A percentile compares a stretch with the other conserved stretches of the same genome.
These are phyloP conservation scores for Phialemoniopsis sp. DNA, from an alignment of 2,329 filamentous ascomycete genomes.

Conservation along the genomic window DNA sequence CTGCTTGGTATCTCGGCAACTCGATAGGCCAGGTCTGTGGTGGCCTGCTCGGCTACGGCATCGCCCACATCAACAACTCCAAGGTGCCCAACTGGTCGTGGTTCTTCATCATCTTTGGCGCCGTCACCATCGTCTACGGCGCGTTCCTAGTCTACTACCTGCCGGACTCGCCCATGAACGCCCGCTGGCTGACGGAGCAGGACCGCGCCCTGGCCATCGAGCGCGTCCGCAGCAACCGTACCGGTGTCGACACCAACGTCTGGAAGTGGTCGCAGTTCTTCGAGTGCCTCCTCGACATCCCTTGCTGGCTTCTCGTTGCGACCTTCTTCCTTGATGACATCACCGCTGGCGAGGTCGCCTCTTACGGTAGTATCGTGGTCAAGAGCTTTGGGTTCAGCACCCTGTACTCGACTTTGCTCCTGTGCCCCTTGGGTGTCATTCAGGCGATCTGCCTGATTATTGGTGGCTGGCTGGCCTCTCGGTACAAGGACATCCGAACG, in stretches of 20 bases:
- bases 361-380: conserved; percentile 47
- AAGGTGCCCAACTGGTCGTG: conserved; percentile 20
- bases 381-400: conserved; percentile 46
- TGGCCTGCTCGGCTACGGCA: conserved; percentile 24
- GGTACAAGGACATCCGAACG: conserved; percentile 14
- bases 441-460: conserved; percentile 20
- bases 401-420: conserved; percentile 30
- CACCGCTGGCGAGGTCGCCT: conserved; percentile 21
- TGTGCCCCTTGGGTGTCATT: conserved; percentile 18
- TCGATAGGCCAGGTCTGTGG: conserved; percentile 8
- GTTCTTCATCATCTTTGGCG: conserved; percentile 29
- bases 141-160: conserved; percentile 11
- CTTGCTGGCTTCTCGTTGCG: conserved; percentile 22
- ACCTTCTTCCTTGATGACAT: conserved; percentile 19
- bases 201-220: conserved; percentile 23
- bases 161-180: conserved; percentile 16
- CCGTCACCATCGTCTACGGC: conserved; percentile 23
- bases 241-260: conserved; percentile 25
- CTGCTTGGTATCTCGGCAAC: conserved; percentile 8
- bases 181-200: conserved; percentile 11
- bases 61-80: conserved; percentile 21
- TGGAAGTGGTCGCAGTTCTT: conserved; percentile 21
- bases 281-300: conserved; percentile 24
- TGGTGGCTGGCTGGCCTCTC: conserved; percentile 14
- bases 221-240: conserved; percentile 25